phyloP scores from a whole-genome alignment of 192 early-diverging fungal species.

The Coemansia sp. region DNA sequence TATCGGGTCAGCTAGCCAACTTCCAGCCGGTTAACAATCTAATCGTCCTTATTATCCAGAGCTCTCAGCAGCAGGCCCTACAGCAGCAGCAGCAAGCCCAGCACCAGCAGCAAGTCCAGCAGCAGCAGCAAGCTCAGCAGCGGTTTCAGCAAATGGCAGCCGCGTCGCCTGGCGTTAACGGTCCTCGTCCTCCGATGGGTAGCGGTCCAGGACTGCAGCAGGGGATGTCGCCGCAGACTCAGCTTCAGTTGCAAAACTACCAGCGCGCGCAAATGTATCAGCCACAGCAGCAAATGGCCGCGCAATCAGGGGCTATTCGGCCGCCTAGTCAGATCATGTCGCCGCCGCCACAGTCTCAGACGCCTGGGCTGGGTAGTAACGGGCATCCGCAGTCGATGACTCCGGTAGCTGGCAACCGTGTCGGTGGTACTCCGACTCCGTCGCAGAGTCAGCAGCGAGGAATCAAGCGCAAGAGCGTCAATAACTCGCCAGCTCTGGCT shows the following conservation, averaged over 20 bases:
- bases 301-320: constrained; percentile 5
- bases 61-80: constrained; percentile 4
- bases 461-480: constrained; percentile 53
- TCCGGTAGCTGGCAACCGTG: background rate
- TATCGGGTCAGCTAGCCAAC: constrained; percentile 20
- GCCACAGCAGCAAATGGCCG: constrained; percentile 26
- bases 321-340: constrained; percentile 31
- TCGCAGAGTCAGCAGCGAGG: constrained; percentile 32
- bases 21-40: constrained; percentile 27
- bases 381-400: constrained; percentile 6
- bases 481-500: constrained; percentile 36
- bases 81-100: constrained; percentile 5
- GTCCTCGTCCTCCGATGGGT: background rate
- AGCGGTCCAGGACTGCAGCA: constrained; percentile 12
- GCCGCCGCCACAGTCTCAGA: constrained; percentile 14
- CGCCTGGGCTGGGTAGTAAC: constrained; percentile 1
- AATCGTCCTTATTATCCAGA: constrained; percentile 13
- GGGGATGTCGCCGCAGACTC: constrained; percentile 13
- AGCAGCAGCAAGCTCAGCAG: background rate
- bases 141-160: background rate
- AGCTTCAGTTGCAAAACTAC: constrained; percentile 3
- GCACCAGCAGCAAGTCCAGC: background rate
- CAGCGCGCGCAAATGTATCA: constrained; percentile 1
- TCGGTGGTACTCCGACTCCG: constrained; percentile 25
- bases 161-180: background rate